Conservation (phyloP, 768 basidiomycete genomes). For the Boletus eberwhitei region DNA sequence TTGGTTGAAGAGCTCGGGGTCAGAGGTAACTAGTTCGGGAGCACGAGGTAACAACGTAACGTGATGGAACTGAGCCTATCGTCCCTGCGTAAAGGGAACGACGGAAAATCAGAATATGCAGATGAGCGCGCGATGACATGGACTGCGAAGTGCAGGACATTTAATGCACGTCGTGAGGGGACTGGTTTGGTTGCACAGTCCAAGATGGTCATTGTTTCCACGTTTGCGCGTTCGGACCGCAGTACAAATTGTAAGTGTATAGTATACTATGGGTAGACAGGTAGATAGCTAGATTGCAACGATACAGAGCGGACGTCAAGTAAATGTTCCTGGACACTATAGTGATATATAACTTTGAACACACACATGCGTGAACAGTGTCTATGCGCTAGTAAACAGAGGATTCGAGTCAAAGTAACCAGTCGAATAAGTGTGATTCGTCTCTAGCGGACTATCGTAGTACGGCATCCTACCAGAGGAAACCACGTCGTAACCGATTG, state of each 20-base stretch:
- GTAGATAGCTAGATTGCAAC: constrained; percentile 24
- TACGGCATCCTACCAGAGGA: constrained; percentile 26
- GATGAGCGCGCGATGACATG: background rate
- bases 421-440: constrained; percentile 18
- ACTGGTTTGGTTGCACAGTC: background rate
- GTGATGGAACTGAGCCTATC: background rate
- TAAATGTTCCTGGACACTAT: constrained; percentile 17
- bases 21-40: background rate
- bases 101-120: background rate
- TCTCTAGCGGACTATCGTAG: constrained; percentile 25
- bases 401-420: constrained; percentile 22
- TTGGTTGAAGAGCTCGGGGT: background rate
- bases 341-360: constrained; percentile 20
- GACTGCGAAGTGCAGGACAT: background rate
- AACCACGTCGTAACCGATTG: constrained; percentile 22
- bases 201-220: constrained; percentile 3
- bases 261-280: constrained; percentile 14
- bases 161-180: background rate
- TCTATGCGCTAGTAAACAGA: constrained; percentile 25
- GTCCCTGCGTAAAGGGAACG: background rate
- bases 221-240: constrained; percentile 13
- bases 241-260: constrained; percentile 12
- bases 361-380: background rate
- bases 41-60: background rate
- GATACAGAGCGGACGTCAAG: constrained; percentile 24